Percentiles rank a stretch among this genome's conserved stretches.
Evolutionary conservation across 2,329 filamentous ascomycete species (phyloP).

Genomic region (Hawksworthiomyces lignivorus): DNA sequence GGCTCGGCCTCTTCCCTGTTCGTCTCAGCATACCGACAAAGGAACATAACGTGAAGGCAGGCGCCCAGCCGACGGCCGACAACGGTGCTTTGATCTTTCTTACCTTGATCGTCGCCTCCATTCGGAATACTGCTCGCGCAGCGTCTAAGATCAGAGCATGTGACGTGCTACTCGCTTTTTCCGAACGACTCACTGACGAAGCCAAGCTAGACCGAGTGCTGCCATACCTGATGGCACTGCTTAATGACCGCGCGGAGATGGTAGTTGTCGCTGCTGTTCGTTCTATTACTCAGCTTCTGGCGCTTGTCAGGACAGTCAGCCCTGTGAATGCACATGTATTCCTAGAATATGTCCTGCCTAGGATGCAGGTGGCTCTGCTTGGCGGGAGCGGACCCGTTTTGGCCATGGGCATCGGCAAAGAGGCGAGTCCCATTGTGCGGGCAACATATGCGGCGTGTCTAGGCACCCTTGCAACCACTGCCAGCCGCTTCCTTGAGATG

Average conservation of each 20-base stretch:
- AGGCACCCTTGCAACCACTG: constrained; percentile 78
- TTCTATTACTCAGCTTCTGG: constrained; percentile 79
- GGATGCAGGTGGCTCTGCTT: constrained; percentile 48
- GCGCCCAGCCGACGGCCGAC: constrained; percentile 58
- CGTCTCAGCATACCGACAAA: constrained; percentile 82
- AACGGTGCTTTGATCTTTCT: constrained; percentile 92
- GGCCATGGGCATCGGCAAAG: not conserved
- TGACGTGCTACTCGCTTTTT: constrained; percentile 84
- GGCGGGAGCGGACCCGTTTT: constrained; percentile 31
- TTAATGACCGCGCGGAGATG: constrained; percentile 74
- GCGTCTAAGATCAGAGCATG: constrained; percentile 84
- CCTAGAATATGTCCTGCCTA: constrained; percentile 59
- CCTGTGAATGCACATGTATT: constrained; percentile 64
- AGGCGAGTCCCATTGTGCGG: constrained; percentile 54
- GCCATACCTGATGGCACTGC: constrained; percentile 76
- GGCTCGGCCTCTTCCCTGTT: constrained; percentile 64
- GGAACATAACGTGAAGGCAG: constrained; percentile 58
- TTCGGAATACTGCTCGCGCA: constrained; percentile 82
- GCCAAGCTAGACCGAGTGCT: constrained; percentile 90
- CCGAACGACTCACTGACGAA: constrained; percentile 86
- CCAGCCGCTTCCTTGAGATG: constrained; percentile 71
- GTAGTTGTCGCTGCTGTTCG: constrained; percentile 81
- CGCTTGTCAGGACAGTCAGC: constrained; percentile 82
- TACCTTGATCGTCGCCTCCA: constrained; percentile 77
- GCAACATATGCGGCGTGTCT: constrained; percentile 91